phyloP scores from a whole-genome alignment of 768 basidiomycete genomes.

The Kondoa malvinella region DNA sequence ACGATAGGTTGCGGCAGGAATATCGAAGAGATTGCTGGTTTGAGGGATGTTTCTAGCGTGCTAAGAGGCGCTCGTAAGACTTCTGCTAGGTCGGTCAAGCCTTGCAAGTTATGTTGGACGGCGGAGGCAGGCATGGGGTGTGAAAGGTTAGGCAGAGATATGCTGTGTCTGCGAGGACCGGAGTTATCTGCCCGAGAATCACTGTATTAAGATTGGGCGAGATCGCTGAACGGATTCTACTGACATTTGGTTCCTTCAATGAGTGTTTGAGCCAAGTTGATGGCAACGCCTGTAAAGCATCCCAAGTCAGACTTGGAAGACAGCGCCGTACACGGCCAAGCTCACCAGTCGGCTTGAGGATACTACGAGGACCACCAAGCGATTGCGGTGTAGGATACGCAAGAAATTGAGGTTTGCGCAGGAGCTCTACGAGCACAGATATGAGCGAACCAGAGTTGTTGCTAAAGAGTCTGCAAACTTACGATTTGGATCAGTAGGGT shows the following conservation, averaged over 20 bases:
- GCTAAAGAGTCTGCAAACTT: too few species aligned
- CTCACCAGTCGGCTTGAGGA: not conserved
- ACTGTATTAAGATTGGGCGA: not conserved
- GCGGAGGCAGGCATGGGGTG: not conserved
- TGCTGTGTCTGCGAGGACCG: not conserved
- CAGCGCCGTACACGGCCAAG: not conserved
- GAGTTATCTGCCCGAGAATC: not conserved
- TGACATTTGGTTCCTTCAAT: not conserved
- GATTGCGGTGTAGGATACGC: not conserved
- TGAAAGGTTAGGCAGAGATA: not conserved
- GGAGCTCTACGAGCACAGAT: too few species aligned
- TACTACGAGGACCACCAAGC: not conserved
- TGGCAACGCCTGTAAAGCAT: not conserved
- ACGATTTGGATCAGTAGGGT: not conserved
- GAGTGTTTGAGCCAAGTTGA: not conserved
- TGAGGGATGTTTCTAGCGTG: not conserved
- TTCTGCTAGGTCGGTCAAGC: not conserved
- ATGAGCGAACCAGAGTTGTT: too few species aligned
- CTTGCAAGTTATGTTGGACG: not conserved
- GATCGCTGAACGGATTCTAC: not conserved
- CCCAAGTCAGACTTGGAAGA: not conserved
- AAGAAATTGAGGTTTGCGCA: not conserved
- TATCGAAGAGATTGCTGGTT: not conserved
- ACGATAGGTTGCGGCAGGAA: not conserved
- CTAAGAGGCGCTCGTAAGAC: not conserved